These are phyloP conservation scores for Yamadazyma epiphylla DNA, from an alignment of 1,139 yeast genomes.

Conservation along the genomic window DNA sequence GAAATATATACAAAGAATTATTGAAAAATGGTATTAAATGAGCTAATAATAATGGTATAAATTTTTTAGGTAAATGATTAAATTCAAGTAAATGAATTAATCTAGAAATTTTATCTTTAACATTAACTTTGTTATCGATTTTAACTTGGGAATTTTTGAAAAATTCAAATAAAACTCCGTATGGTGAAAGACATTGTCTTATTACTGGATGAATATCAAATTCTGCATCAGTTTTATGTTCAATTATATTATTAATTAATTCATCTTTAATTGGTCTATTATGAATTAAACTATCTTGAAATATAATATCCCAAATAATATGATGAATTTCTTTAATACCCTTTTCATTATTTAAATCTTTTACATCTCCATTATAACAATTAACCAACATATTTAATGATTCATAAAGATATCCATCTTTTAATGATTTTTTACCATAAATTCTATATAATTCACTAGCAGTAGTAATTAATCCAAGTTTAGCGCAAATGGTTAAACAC, in stretches of 20 bases:
- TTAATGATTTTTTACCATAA: conserved; percentile 37
- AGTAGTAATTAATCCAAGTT: conserved; percentile 44
- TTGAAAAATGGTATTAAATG: conserved; percentile 45
- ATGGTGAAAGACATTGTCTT: conserved; percentile 68
- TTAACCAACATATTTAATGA: conserved; percentile 66
- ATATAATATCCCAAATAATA: conserved; percentile 44
- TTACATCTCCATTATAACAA: conserved; percentile 48
- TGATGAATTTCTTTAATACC: conserved; percentile 39
- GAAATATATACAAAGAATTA: conserved; percentile 21
- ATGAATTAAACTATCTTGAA: conserved; percentile 57
- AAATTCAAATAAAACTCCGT: conserved; percentile 59
- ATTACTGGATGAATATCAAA: conserved; percentile 51
- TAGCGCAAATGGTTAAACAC: conserved; percentile 59
- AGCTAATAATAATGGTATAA: conserved; percentile 47
- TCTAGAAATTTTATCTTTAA: conserved; percentile 20
- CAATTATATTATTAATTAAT: conserved; percentile 51
- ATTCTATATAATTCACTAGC: conserved; percentile 48
- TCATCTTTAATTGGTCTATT: conserved; percentile 54
- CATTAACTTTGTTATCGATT: conserved; percentile 18
- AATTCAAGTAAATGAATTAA: conserved; percentile 58
- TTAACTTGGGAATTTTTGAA: conserved; percentile 22
- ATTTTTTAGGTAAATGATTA: conserved; percentile 61
- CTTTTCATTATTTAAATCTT: conserved; percentile 14
- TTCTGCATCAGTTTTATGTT: conserved; percentile 28
- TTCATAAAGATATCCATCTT: conserved; percentile 49